Percentiles rank a stretch among this genome's conserved stretches.
phyloP scores from a whole-genome alignment of 2,329 filamentous ascomycete species.

The Coniochaeta sp. region DNA sequence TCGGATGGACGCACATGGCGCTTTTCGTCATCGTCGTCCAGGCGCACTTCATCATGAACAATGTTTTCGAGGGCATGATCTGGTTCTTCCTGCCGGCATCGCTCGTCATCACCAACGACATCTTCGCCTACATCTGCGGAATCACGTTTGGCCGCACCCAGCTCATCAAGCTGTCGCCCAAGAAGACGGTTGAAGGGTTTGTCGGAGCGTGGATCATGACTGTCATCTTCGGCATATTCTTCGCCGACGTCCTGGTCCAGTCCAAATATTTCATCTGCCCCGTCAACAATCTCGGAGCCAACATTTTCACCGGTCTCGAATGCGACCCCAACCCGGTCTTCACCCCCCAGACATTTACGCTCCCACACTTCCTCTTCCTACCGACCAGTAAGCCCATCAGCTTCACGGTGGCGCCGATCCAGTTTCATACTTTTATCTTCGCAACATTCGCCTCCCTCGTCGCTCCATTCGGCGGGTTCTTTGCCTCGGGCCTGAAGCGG shows the following conservation, averaged over 20 bases:
- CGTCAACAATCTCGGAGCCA: slow-evolving; percentile 91
- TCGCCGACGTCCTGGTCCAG: slow-evolving; percentile 78
- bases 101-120: slow-evolving; percentile 97
- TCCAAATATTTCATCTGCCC: slow-evolving; percentile 99
- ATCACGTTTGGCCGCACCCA: slow-evolving; percentile 96
- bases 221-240: slow-evolving; percentile 70
- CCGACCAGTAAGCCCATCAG: slow-evolving; percentile 52
- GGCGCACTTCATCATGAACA: slow-evolving; percentile 99
- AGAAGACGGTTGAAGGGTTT: slow-evolving; percentile 98
- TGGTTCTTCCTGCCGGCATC: slow-evolving; percentile 98
- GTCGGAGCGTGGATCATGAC: slow-evolving; percentile 96
- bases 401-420: slow-evolving; percentile 77
- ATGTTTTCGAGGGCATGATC: slow-evolving; percentile 98
- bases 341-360: slow-evolving; percentile 64
- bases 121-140: slow-evolving; percentile 95
- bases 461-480: slow-evolving; percentile 96
- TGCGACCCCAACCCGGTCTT: slow-evolving; percentile 93
- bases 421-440: slow-evolving; percentile 85
- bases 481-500: slow-evolving; percentile 92
- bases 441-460: slow-evolving; percentile 94
- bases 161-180: slow-evolving; percentile 94
- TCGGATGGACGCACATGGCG: slow-evolving; percentile 99
- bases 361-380: slow-evolving; percentile 67
- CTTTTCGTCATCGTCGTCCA: slow-evolving; percentile 96
- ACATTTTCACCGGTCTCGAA: slow-evolving; percentile 81